These are phyloP conservation scores for Phenoliferia sp. DNA, from an alignment of 1,284 basidiomycete species.

Conservation along the genomic window DNA sequence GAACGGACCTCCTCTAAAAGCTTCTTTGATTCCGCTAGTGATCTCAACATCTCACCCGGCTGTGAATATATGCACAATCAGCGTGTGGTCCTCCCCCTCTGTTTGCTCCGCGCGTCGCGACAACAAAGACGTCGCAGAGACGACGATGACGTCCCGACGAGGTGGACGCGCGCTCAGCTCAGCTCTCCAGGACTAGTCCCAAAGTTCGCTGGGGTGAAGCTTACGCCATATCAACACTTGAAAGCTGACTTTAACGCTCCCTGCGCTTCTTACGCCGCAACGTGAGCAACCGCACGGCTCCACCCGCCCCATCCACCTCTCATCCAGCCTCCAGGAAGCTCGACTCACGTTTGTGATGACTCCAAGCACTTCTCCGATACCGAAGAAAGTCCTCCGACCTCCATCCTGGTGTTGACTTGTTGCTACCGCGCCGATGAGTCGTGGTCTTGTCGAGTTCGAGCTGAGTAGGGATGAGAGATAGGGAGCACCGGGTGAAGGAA, in stretches of 20 bases:
- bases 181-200: no score
- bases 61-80: slow-evolving; percentile 2
- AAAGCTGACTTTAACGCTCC: not conserved
- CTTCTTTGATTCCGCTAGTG: slow-evolving; percentile 66
- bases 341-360: slow-evolving; percentile 60
- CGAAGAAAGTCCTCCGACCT: slow-evolving; percentile 47
- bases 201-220: no score
- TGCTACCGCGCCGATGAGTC: no score
- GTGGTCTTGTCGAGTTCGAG: no score
- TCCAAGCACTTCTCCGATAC: slow-evolving; percentile 66
- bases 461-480: no score
- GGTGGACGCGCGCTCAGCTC: no score
- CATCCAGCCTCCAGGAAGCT: not conserved
- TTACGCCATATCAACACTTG: no score
- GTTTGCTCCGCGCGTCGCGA: not conserved
- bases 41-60: slow-evolving; percentile 68
- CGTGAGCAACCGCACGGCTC: not conserved
- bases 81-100: not conserved
- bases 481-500: no score
- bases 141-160: no score
- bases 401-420: no score
- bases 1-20: slow-evolving; percentile 59
- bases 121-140: no score
- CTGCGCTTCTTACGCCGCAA: not conserved
- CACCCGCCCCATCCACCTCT: not conserved